Evolutionary conservation across 2,329 filamentous ascomycete genomes (phyloP).

Genomic region (Bipolaris victoriae): DNA sequence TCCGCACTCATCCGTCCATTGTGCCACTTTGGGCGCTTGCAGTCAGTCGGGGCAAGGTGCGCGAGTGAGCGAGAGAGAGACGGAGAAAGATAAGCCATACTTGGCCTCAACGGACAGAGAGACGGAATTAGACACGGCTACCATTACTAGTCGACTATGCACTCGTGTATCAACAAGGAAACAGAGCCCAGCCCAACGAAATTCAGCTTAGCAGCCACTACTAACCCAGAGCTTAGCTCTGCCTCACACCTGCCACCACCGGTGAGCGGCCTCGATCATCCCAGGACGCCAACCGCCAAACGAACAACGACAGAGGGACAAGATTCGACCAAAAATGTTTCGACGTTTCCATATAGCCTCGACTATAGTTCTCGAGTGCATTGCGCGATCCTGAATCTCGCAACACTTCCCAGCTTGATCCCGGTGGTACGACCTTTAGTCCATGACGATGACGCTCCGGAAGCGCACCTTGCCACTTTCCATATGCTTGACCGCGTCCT

Average conservation of each 20-base stretch:
- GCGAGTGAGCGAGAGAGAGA: too few relatives aligned
- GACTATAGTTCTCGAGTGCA: slow-evolving; percentile 3
- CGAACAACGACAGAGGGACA: not conserved
- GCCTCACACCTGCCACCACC: not conserved
- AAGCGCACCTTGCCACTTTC: slow-evolving; percentile 58
- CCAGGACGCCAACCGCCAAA: not conserved
- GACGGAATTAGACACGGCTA: too few relatives aligned
- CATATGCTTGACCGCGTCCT: slow-evolving; percentile 60
- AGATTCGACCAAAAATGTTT: slow-evolving; percentile 9
- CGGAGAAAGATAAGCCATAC: not conserved
- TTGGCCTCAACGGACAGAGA: slow-evolving; percentile 1
- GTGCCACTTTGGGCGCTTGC: slow-evolving; percentile 7
- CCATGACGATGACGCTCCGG: slow-evolving; percentile 58
- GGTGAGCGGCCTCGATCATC: slow-evolving; percentile 2
- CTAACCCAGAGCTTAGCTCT: not conserved
- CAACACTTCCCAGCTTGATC: not conserved
- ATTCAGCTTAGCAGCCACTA: slow-evolving; percentile 5
- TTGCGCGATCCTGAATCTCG: not conserved
- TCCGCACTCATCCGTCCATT: not conserved
- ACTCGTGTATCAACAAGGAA: not conserved
- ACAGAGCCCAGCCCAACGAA: slow-evolving; percentile 3
- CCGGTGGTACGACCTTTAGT: slow-evolving; percentile 23
- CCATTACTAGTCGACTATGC: not conserved
- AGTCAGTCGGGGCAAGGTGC: not conserved
- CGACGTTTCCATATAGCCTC: slow-evolving; percentile 12